Base-by-base conservation (phyloP, 2,329 filamentous ascomycete species). In the Mycosphaerella arachidis region DNA sequence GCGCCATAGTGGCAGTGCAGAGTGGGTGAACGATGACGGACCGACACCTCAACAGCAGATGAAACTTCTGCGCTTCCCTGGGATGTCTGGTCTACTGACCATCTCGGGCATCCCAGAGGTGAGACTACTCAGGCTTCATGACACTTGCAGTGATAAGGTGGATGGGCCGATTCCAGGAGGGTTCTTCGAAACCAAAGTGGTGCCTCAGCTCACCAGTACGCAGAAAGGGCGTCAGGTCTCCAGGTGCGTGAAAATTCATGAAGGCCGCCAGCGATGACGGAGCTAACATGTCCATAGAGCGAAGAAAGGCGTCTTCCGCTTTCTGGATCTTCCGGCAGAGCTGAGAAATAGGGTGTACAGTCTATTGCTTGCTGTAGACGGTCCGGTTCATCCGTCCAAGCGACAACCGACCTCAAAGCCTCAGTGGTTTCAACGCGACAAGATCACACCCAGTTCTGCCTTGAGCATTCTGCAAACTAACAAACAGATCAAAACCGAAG, bases 131-230 rank as follows among this genome's bases (percentile, higher is more conserved):
- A 61, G 61, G 53, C 57, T 51, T 2, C 40, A 59, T 29, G 7
- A 58, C 53, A 6, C 24, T 16, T 33, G 46, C 6, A 35, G 40
- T 12, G 50, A 56, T 7, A 52, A 61, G 27, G n/a, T 20, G 4
- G 64, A 66, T n/a, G 71, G 71, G 10, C 63, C 69, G 1, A 66
- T 73, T 33, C 60, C 63, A 0, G 68, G 65, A 1, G 71, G 71
- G 2, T 35, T 70, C 1, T 60, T 73, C 1, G 65, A 70, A 43
- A 71, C 67, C 0, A n/a, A 67, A 0, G 61, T 74, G 9, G 58
- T 63, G 13, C 57, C 60, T n/a, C 66, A 62, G 57, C 64, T 73
- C 16, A 60, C 53, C 6, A 27, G 48, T 16, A 9, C 29, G 10
- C 6, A 18, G 30, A 18, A n/a, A 30, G 27, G 16, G 7, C 3